Evolutionary conservation across 805 yeast genomes (phyloP).

Genomic region (Saccharomycopsis selenospora): DNA sequence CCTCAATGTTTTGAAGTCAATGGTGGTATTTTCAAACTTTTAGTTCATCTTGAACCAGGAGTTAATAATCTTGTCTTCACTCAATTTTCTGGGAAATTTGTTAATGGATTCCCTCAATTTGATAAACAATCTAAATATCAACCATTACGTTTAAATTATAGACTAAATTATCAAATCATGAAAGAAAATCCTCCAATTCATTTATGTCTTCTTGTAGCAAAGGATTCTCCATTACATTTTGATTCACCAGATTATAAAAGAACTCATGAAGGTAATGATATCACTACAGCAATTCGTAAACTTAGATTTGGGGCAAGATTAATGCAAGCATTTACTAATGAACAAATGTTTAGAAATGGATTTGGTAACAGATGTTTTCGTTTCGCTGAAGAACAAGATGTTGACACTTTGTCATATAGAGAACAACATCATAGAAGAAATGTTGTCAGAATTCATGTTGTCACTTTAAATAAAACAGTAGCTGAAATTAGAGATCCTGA

Average conservation of each 20-base stretch:
- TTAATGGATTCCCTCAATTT: slow-evolving; percentile 29
- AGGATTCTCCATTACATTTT: slow-evolving; percentile 62
- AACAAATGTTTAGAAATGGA: slow-evolving; percentile 75
- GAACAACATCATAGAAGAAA: slow-evolving; percentile 39
- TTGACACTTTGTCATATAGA: slow-evolving; percentile 44
- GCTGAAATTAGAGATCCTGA: slow-evolving; percentile 70
- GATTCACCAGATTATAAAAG: slow-evolving; percentile 57
- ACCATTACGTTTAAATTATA: slow-evolving; percentile 24
- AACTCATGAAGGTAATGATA: slow-evolving; percentile 50
- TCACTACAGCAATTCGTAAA: slow-evolving; percentile 66
- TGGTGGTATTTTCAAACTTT: slow-evolving; percentile 64
- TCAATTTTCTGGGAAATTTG: slow-evolving; percentile 34
- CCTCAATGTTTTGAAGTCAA: slow-evolving; percentile 65
- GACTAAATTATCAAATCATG: slow-evolving; percentile 47
- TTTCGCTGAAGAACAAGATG: slow-evolving; percentile 57
- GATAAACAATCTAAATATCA: slow-evolving; percentile 7
- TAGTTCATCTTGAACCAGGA: slow-evolving; percentile 67
- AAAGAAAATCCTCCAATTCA: slow-evolving; percentile 70
- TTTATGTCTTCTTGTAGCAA: slow-evolving; percentile 66
- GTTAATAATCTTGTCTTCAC: slow-evolving; percentile 49
- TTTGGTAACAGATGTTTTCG: slow-evolving; percentile 73
- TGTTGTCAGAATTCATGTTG: slow-evolving; percentile 71
- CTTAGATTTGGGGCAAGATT: slow-evolving; percentile 75
- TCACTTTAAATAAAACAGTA: slow-evolving; percentile 59
- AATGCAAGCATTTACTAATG: slow-evolving; percentile 88